Percentiles rank a stretch among this genome's conserved stretches.
Evolutionary conservation across 371 early-diverging fungal species (phyloP).

Genomic region (Coemansia sp.): DNA sequence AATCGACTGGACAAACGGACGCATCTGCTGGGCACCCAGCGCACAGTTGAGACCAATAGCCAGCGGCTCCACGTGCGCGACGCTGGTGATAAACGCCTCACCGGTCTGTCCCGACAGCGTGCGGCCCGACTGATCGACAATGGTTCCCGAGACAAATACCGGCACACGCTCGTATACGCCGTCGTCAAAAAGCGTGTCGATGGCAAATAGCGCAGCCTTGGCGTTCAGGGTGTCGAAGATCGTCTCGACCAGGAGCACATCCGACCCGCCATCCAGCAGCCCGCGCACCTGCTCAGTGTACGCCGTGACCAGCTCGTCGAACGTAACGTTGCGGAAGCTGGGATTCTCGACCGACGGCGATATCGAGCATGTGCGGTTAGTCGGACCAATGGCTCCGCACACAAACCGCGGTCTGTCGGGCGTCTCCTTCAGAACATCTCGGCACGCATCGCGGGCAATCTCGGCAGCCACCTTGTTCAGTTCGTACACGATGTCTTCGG

Average conservation of each 20-base stretch:
- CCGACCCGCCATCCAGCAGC: conserved; percentile 89
- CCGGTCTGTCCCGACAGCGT: conserved; percentile 95
- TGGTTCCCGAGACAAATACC: conserved; percentile 93
- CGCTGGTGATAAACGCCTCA: conserved; percentile 88
- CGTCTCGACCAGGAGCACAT: conserved; percentile 90
- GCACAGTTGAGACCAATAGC: conserved; percentile 96
- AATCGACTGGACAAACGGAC: conserved; percentile 89
- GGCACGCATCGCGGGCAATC: conserved; percentile 81
- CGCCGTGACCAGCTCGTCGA: conserved; percentile 86
- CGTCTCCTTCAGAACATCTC: conserved; percentile 62
- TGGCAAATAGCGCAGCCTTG: conserved; percentile 90
- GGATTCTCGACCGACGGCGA: conserved; percentile 96
- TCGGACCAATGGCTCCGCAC: conserved; percentile 91
- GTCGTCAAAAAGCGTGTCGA: conserved; percentile 79
- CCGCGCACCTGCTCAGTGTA: conserved; percentile 88
- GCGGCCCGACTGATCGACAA: conserved; percentile 93
- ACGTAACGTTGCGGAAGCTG: conserved; percentile 88
- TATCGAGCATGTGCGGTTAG: conserved; percentile 93
- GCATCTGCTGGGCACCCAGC: conserved; percentile 92
- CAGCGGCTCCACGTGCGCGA: conserved; percentile 75
- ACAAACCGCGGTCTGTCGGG: conserved; percentile 78
- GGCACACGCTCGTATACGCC: conserved; percentile 77
- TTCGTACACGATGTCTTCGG: conserved; percentile 83
- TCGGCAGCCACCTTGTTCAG: conserved; percentile 89
- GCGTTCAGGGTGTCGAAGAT: conserved; percentile 95